These are phyloP conservation scores for Chaetomiaceae sp. DNA, from an alignment of 2,329 filamentous ascomycete genomes.

Conservation along the genomic window DNA sequence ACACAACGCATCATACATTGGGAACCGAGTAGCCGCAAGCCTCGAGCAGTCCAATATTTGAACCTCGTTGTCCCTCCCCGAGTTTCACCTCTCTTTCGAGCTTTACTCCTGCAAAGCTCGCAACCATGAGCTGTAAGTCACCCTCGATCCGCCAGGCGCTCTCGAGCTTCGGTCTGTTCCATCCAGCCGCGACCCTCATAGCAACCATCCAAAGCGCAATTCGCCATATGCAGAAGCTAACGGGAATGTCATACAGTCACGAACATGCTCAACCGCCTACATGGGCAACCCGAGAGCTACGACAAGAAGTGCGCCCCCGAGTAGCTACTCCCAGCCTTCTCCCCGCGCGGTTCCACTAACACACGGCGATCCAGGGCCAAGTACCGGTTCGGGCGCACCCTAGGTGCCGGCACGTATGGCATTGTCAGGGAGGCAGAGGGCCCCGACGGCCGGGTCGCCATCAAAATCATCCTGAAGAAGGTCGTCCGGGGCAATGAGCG, in stretches of 20 bases:
- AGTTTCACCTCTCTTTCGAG: neutral
- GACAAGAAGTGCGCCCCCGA: slow-evolving; percentile 76
- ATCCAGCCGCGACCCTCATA: neutral
- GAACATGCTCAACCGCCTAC: slow-evolving; percentile 90
- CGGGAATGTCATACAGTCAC: slow-evolving; percentile 47
- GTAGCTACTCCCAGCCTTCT: neutral
- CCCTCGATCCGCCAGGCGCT: slow-evolving; percentile 21
- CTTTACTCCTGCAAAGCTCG: slow-evolving; percentile 20
- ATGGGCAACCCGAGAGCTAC: slow-evolving; percentile 96
- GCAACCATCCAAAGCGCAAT: neutral
- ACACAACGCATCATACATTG: slow-evolving; percentile 9
- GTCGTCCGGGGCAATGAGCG: slow-evolving; percentile 97
- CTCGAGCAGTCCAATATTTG: slow-evolving; percentile 11
- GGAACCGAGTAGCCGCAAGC: slow-evolving; percentile 7
- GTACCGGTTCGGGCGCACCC: slow-evolving; percentile 88
- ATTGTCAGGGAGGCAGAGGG: slow-evolving; percentile 94
- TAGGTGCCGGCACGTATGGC: slow-evolving; percentile 96
- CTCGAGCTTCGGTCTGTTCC: slow-evolving; percentile 22
- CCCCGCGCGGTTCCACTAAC: slow-evolving; percentile 12
- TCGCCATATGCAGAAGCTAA: slow-evolving; percentile 8
- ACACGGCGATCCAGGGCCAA: slow-evolving; percentile 55
- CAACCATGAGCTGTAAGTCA: slow-evolving; percentile 30
- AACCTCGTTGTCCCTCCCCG: neutral
- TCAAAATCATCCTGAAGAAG: slow-evolving; percentile 99
- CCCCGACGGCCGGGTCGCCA: slow-evolving; percentile 76